phyloP scores from a whole-genome alignment of 1,139 yeast genomes.

The Yamadazyma oceani region DNA sequence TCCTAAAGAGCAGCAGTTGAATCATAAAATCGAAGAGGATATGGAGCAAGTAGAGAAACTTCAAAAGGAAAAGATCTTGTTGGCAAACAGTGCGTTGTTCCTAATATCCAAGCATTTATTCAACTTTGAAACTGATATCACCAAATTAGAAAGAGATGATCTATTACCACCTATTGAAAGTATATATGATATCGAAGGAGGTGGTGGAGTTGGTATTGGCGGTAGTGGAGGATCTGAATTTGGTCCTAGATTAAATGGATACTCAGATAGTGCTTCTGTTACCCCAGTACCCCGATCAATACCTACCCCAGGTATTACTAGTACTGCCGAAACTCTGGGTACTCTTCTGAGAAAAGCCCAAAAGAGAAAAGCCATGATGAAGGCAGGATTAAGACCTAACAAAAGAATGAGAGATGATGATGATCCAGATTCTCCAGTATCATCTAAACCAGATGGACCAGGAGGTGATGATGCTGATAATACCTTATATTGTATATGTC shows the following conservation, averaged over 20 bases:
- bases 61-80: conserved; percentile 74
- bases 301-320: conserved; percentile 17
- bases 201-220: too few species aligned
- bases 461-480: conserved; percentile 62
- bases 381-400: conserved; percentile 23
- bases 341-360: conserved; percentile 23
- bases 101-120: conserved; percentile 72
- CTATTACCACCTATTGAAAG: conserved; percentile 58
- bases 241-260: conserved; percentile 18
- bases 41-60: conserved; percentile 57
- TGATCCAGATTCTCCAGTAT: conserved; percentile 6
- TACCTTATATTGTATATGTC: conserved; percentile 76
- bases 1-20: conserved; percentile 76
- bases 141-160: conserved; percentile 77
- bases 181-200: conserved; percentile 20
- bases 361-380: conserved; percentile 27
- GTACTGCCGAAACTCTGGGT: conserved; percentile 18
- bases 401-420: conserved; percentile 25
- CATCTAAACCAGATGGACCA: conserved; percentile 19
- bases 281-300: conserved; percentile 34
- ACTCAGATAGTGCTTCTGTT: conserved; percentile 21
- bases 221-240: conserved; percentile 8
- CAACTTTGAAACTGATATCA: conserved; percentile 73
- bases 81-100: conserved; percentile 83
- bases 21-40: conserved; percentile 69